Evolutionary conservation across 306 rosid genomes (phyloP), one percentile per base, ranked within the genome.

Genomic region (Dryas drummondii): DNA sequence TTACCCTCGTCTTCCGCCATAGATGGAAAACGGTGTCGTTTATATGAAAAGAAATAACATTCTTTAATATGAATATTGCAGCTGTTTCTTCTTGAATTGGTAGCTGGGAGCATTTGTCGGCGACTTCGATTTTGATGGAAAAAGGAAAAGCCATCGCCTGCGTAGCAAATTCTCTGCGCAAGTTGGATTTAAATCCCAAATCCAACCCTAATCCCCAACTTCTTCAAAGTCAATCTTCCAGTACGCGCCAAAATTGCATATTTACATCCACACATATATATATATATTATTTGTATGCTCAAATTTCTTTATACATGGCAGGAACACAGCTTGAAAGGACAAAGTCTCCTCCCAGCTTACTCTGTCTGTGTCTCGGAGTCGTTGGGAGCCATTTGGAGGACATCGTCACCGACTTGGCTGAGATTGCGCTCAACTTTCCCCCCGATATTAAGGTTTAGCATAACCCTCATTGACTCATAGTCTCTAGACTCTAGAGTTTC

Each of bases 331-430:
- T 55, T 22, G 80, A 75, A 79, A 87, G 81, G 87, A 78, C 49
- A 66, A 86, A 82, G 42, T 82, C 91, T 73, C 90, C 97, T 70
- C 85, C 87, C 3, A 90, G 89, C 73, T 85, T 94, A 74, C 88
- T 87, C 48, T 83, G 82, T 75, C 83, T 94, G 76, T 91, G 97
- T 81, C 68, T 91, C 70, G 98, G 96, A 78, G 74, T 94, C 74
- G 53, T 91, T 40, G 97, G 98, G 32, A 90, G 75, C 76, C 81
- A 94, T 89, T 86, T 94, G 87, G 96, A 91, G 78, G 98, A 94
- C 75, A 76, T 94, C 55, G 32, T 94, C 78, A 70, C 73, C 40
- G 96, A 94, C 72, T 86, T 94, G 89, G 81, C 75, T 70, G 94
- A 86, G 80, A 88, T 94, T 83, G 83, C 89, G 41, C 13, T 68